Evolutionary conservation across 805 yeast genomes (phyloP).

Genomic region (Yarrowia sp.): DNA sequence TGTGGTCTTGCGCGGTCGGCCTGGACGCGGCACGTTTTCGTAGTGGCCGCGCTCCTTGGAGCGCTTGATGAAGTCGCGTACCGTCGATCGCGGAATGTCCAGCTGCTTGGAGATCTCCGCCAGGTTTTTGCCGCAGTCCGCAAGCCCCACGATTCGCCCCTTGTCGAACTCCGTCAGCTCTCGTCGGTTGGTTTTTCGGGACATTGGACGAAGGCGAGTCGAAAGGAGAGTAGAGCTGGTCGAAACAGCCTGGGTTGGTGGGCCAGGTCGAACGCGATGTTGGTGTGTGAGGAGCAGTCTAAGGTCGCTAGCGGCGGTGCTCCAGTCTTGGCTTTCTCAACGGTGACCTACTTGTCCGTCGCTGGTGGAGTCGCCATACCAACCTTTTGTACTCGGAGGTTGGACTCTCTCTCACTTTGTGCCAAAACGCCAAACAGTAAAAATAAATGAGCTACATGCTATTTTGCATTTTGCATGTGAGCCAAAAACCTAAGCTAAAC

Average conservation of each 20-base stretch:
- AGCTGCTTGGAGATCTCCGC: conserved; percentile 28
- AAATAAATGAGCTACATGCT: conserved; percentile 13
- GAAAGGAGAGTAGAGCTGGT: too few species aligned
- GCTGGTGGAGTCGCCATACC: not conserved
- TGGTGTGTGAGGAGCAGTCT: too few species aligned
- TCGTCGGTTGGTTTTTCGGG: conserved; percentile 28
- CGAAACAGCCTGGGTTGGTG: too few species aligned
- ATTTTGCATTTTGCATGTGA: conserved; percentile 12
- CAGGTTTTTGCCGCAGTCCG: conserved; percentile 27
- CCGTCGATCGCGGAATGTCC: conserved; percentile 28
- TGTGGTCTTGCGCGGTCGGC: conserved; percentile 27
- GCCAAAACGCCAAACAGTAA: conserved; percentile 20
- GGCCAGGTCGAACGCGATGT: too few species aligned
- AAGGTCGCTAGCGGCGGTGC: too few species aligned
- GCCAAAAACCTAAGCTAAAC: not conserved
- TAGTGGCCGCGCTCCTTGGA: conserved; percentile 28
- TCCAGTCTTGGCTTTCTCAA: not conserved
- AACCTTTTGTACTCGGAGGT: conserved; percentile 15
- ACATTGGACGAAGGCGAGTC: not conserved
- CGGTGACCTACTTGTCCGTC: not conserved
- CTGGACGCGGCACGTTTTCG: conserved; percentile 27
- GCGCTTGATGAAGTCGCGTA: conserved; percentile 28
- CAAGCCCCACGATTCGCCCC: conserved; percentile 29
- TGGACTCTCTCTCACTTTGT: not conserved
- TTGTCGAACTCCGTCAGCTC: conserved; percentile 28